phyloP scores from a whole-genome alignment of 306 rosid genomes.

The Arachis stenosperma region DNA sequence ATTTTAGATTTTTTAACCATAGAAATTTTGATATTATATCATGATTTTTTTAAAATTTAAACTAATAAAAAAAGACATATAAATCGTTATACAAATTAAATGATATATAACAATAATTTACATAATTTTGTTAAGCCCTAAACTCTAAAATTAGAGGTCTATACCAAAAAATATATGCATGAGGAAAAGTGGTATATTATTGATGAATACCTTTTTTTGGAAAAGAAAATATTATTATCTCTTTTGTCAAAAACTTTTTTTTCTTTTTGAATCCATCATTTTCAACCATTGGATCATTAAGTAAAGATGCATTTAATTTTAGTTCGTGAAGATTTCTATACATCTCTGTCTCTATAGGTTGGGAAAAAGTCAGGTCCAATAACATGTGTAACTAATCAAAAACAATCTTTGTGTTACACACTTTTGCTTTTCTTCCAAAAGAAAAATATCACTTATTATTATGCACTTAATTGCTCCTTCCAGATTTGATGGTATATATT shows the following conservation, averaged over 20 bases:
- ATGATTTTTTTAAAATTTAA: too few species aligned
- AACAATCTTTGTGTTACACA: background rate
- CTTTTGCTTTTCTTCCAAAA: slow-evolving; percentile 1
- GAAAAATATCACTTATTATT: too few species aligned
- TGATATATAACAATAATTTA: too few species aligned
- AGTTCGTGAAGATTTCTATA: background rate
- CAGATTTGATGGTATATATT: background rate
- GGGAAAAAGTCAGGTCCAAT: background rate
- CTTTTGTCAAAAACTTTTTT: background rate
- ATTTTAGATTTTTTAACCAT: too few species aligned
- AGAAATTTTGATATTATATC: too few species aligned
- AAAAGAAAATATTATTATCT: background rate
- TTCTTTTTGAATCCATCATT: background rate
- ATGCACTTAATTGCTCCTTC: background rate
- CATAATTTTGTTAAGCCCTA: too few species aligned
- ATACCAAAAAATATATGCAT: too few species aligned
- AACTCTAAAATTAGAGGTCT: too few species aligned
- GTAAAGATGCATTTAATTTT: background rate
- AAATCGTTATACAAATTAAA: too few species aligned
- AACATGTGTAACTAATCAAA: background rate
- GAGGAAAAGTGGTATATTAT: too few species aligned
- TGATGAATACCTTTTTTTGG: too few species aligned
- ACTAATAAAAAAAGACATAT: too few species aligned
- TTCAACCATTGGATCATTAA: background rate
- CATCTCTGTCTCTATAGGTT: background rate